phyloP scores from a whole-genome alignment of 345 rosid species.

The Bretschneidera sinensis region DNA sequence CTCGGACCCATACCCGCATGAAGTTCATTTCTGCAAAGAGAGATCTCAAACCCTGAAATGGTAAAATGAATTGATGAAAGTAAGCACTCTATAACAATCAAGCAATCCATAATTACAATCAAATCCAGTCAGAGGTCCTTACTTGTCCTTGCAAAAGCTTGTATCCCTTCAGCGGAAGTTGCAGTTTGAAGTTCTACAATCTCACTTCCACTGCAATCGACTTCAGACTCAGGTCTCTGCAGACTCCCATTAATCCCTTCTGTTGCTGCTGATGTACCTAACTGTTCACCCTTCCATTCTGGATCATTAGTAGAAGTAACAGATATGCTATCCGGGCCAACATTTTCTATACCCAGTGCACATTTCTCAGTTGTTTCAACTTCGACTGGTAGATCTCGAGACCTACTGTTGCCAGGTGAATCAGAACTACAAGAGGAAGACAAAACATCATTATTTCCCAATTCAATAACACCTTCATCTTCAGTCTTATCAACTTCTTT shows the following conservation, averaged over 20 bases:
- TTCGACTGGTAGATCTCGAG: slow-evolving; percentile 15
- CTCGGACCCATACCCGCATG: slow-evolving; percentile 62
- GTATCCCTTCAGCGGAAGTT: slow-evolving; percentile 27
- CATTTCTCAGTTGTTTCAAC: slow-evolving; percentile 13
- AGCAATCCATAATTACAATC: slow-evolving; percentile 5
- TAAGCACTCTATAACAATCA: slow-evolving; percentile 17
- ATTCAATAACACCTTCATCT: slow-evolving; percentile 25
- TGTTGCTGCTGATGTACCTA: slow-evolving; percentile 28
- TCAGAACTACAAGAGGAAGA: slow-evolving; percentile 18
- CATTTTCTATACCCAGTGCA: slow-evolving; percentile 10
- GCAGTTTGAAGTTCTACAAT: slow-evolving; percentile 30
- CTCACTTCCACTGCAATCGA: slow-evolving; percentile 26
- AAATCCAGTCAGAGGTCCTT: slow-evolving; percentile 21
- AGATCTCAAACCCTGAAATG: slow-evolving; percentile 70
- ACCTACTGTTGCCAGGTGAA: slow-evolving; percentile 14
- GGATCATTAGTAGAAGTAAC: slow-evolving; percentile 6
- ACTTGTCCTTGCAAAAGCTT: slow-evolving; percentile 30
- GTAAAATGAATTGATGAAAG: slow-evolving; percentile 13
- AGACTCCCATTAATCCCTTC: slow-evolving; percentile 22
- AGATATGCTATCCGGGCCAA: slow-evolving; percentile 23
- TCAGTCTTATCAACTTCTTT: slow-evolving; percentile 26
- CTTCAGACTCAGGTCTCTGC: slow-evolving; percentile 23
- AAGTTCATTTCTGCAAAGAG: slow-evolving; percentile 79
- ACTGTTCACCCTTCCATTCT: slow-evolving; percentile 34
- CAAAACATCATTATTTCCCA: slow-evolving; percentile 15